phyloP scores from a whole-genome alignment of 2,329 filamentous ascomycete genomes.

The Aspergillus chevalieri region DNA sequence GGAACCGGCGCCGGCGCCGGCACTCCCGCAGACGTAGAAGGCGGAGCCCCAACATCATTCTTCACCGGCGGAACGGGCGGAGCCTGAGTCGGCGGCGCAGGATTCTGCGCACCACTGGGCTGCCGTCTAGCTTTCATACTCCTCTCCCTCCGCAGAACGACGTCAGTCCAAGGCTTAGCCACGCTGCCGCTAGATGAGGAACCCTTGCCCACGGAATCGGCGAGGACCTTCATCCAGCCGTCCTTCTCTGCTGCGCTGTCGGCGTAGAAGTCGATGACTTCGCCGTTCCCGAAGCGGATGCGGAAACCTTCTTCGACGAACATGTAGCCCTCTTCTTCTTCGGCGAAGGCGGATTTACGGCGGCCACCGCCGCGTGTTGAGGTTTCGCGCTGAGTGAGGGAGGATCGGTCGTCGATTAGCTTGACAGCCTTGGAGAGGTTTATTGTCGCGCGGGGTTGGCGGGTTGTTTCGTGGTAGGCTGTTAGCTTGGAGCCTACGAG shows the following conservation, averaged over 20 bases:
- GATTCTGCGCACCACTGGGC: conserved; percentile 20
- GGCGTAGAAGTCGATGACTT: conserved; percentile 97
- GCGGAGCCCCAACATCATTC: conserved; percentile 16
- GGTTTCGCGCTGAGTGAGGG: conserved; percentile 77
- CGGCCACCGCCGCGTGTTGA: conserved; percentile 69
- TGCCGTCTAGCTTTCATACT: conserved; percentile 29
- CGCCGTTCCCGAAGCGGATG: conserved; percentile 95
- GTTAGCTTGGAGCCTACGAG: conserved; percentile 85
- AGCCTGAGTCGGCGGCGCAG: conserved; percentile 14
- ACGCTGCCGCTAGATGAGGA: conserved; percentile 36
- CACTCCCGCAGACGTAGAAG: conserved; percentile 8
- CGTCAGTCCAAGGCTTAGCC: conserved; percentile 56
- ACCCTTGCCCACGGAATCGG: conserved; percentile 60
- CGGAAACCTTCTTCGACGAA: conserved; percentile 99
- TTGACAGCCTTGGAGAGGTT: conserved; percentile 90
- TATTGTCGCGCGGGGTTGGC: conserved; percentile 93
- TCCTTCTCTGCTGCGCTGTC: conserved; percentile 84
- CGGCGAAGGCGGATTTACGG: conserved; percentile 89
- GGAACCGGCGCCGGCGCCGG: conserved; percentile 25
- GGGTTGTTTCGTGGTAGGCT: conserved; percentile 90
- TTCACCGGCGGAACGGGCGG: conserved; percentile 13
- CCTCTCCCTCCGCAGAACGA: conserved; percentile 49
- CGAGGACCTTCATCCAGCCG: conserved; percentile 85
- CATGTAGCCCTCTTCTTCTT: conserved; percentile 99
- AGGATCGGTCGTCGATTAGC: conserved; percentile 83